These are phyloP conservation scores for Balansia obtecta DNA, from an alignment of 2,329 filamentous ascomycete species.

Conservation along the genomic window DNA sequence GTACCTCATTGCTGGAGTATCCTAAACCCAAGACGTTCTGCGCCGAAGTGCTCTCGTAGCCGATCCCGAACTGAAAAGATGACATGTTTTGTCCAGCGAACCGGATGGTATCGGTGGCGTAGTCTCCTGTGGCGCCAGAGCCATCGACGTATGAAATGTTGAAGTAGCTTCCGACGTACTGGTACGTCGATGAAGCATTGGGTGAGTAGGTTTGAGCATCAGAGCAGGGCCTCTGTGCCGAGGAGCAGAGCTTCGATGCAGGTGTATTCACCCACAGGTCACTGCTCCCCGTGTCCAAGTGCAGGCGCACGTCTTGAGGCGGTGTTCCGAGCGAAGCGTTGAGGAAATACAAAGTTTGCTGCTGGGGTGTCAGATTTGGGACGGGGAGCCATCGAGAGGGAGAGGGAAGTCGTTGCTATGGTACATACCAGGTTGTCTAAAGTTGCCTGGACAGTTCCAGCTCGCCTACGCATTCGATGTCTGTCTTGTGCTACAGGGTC, in stretches of 20 bases:
- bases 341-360: constrained; percentile 50
- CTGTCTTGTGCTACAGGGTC: constrained; percentile 33
- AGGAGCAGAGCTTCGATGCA: constrained; percentile 45
- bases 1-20: constrained; percentile 67
- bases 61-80: constrained; percentile 59
- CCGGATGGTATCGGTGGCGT: constrained; percentile 60
- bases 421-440: constrained; percentile 44
- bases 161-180: constrained; percentile 62
- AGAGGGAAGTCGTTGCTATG: neutral
- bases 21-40: constrained; percentile 81
- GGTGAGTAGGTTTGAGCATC: constrained; percentile 55
- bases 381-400: no score
- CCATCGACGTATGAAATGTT: constrained; percentile 84
- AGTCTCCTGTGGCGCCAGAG: constrained; percentile 65
- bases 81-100: constrained; percentile 42
- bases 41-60: constrained; percentile 45
- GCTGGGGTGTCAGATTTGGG: neutral
- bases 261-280: constrained; percentile 60
- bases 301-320: constrained; percentile 41
- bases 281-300: constrained; percentile 57
- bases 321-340: constrained; percentile 53
- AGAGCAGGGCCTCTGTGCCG: constrained; percentile 37
- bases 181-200: constrained; percentile 63
- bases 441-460: constrained; percentile 28
- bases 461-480: constrained; percentile 21